These are phyloP conservation scores for Coleophoma cylindrospora DNA, from an alignment of 2,329 filamentous ascomycete genomes.

Conservation along the genomic window DNA sequence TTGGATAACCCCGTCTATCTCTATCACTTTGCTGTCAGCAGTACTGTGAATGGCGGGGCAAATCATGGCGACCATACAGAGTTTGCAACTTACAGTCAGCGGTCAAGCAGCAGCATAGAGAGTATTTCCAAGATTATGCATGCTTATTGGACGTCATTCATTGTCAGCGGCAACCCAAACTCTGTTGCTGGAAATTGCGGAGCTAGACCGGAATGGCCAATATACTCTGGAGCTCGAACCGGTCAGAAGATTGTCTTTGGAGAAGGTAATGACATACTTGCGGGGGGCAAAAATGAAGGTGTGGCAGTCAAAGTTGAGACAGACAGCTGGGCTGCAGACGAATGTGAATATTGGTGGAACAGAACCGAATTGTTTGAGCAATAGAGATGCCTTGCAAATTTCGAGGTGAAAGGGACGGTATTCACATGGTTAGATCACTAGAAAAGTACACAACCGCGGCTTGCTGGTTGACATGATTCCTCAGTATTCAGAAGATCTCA, in stretches of 20 bases:
- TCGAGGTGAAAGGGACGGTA: neutral
- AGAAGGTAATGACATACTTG: conserved; percentile 50
- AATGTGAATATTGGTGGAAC: conserved; percentile 59
- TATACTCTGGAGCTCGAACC: conserved; percentile 8
- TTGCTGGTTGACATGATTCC: no score
- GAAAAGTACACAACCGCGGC: neutral
- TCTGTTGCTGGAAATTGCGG: conserved; percentile 9
- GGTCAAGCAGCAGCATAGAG: conserved; percentile 6
- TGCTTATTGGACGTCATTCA: conserved; percentile 27
- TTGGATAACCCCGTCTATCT: conserved; percentile 38
- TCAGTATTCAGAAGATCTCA: no score
- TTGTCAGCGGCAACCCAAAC: conserved; percentile 26
- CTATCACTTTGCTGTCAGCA: conserved; percentile 54
- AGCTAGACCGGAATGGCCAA: conserved; percentile 15
- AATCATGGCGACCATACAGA: conserved; percentile 38
- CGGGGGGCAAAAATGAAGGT: conserved; percentile 31
- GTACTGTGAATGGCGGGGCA: conserved; percentile 24
- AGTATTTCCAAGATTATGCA: conserved; percentile 22
- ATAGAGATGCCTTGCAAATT: neutral
- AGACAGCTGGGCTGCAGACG: conserved; percentile 39
- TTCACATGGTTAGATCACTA: neutral
- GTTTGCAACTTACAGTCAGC: conserved; percentile 36
- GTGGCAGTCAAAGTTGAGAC: conserved; percentile 34
- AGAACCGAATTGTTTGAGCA: conserved; percentile 40
- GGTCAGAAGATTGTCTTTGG: conserved; percentile 49